These are phyloP conservation scores for Globisporangium camurandrum DNA, from an alignment of 352 stramenopile species.

Conservation along the genomic window DNA sequence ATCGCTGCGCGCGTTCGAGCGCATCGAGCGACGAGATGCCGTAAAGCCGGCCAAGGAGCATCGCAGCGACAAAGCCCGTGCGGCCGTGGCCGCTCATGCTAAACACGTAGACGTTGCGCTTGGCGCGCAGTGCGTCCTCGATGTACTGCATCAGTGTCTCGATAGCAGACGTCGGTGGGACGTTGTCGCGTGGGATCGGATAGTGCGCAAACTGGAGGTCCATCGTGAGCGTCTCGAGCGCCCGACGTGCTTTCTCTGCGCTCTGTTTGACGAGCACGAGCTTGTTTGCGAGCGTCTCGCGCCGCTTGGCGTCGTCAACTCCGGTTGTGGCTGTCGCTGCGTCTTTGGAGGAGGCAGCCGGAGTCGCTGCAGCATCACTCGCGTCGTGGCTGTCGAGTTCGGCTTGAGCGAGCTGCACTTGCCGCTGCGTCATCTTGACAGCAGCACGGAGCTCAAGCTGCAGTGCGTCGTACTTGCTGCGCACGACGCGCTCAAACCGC, in stretches of 20 bases:
- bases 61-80: constrained; percentile 52
- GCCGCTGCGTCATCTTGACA: constrained; percentile 29
- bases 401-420: constrained; percentile 29
- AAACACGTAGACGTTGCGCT: constrained; percentile 70
- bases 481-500: constrained; percentile 46
- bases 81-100: constrained; percentile 60
- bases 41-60: constrained; percentile 70
- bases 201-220: constrained; percentile 44
- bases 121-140: constrained; percentile 38
- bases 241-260: constrained; percentile 22
- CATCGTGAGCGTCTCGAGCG: constrained; percentile 28
- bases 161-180: constrained; percentile 15
- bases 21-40: constrained; percentile 46
- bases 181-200: constrained; percentile 38
- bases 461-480: constrained; percentile 34
- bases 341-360: background rate
- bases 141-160: constrained; percentile 24
- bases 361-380: too few species aligned
- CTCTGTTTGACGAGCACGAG: constrained; percentile 41
- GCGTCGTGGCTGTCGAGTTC: constrained; percentile 17
- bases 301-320: constrained; percentile 7
- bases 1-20: constrained; percentile 50
- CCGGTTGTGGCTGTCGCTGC: background rate
- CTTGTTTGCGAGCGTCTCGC: constrained; percentile 35
- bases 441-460: constrained; percentile 27